Base-by-base conservation (phyloP, 2,329 filamentous ascomycete species). In the Didymella lethalis region DNA sequence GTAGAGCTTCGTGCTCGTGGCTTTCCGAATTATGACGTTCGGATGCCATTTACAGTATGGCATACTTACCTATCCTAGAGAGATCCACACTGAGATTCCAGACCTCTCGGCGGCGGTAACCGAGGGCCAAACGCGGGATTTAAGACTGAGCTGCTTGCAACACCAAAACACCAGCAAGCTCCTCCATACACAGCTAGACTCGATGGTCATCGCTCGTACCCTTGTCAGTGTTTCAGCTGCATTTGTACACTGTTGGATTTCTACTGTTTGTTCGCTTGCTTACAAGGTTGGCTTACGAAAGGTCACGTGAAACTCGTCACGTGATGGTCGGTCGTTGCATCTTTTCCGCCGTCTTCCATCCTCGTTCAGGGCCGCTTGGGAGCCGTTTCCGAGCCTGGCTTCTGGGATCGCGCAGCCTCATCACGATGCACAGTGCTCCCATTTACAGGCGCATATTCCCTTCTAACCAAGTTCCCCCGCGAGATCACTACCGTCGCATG, bases 1-100 rank as follows among this genome's bases (percentile, higher is more conserved):
- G 28, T 50, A 34, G 32, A 50, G 46, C 56, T 50, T 50, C 50
- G 45, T 59, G 34, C 56, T 36, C 41, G 41, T 57, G 48, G 54
- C 48, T 28, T 8, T 49, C 12, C 34, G 20, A 10, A 16, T 14
- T 23, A 25, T 11, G 46, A 59, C 56, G 56, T 59, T 46, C 45
- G 25, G 1, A 47, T 47, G 31, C 40, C 41, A 50, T 50, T 52
- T 36, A 32, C 31, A 32, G 31, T 32, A 32, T 32, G 31, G 12
- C 31, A 32, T 32, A 14, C 31, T 32, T 16, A 5, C 6, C 1
- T 18, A 18, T 18, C 31, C 12, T 31, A 10, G 4, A 7, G 14
- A 47, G 36, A 20, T 48, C 44, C 44, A 43, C 44, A 28, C 44
- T 20, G 25, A 20, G 12, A 47, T 54, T 59, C 56, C 23, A 54